Base-by-base conservation (phyloP, 768 basidiomycete genomes). In the Lactifluus volemus region DNA sequence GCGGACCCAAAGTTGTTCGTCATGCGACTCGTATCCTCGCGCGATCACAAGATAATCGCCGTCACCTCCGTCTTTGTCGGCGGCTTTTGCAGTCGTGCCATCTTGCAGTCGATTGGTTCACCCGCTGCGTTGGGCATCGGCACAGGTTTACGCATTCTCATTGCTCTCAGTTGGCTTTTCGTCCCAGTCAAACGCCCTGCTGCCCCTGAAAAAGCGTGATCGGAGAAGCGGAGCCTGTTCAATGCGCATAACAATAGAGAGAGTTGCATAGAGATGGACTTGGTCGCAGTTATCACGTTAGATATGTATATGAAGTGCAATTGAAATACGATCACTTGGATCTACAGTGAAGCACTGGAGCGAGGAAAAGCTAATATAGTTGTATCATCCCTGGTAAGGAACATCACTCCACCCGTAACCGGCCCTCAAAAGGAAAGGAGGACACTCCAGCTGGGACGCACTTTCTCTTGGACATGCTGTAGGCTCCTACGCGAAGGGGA, bases 1-100 rank as follows among this genome's bases (percentile, higher is more conserved):
- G 84, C 85, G 53, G 89, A 92, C 70, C 91, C 91, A 0, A 73
- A 81, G 50, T 80, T 95, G 21, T 87, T 93, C 77, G 68, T 77
- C 29, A 58, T 81, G 49, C 77, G 78, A 44, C 74, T 79, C 53
- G 78, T 88, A 63, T 70, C 69, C 9, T 77, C 84, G 1, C 84
- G 89, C 50, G 89, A 93, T 70, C 84, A 89, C 73, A 84, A 85
- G 69, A 68, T 84, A 49, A 75, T 88, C 67, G 89, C 84, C 3
- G 83, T 88, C 57, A 32, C 73, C 39, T 70, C 80, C n/a, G 79
- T 93, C 55, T 90, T 95, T 72, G 17, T 88, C 30, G 92, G 92
- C 11, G 90, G 86, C 3, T 88, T 95, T 68, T 68, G 75, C 14
- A 78, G 82, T 4, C 81, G 86, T 17, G 81, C 83, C 3, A 73